Evolutionary conservation across 2,329 filamentous ascomycete genomes (phyloP), one percentile per base, ranked within the genome.

Genomic region (Fusarium miscanthi): DNA sequence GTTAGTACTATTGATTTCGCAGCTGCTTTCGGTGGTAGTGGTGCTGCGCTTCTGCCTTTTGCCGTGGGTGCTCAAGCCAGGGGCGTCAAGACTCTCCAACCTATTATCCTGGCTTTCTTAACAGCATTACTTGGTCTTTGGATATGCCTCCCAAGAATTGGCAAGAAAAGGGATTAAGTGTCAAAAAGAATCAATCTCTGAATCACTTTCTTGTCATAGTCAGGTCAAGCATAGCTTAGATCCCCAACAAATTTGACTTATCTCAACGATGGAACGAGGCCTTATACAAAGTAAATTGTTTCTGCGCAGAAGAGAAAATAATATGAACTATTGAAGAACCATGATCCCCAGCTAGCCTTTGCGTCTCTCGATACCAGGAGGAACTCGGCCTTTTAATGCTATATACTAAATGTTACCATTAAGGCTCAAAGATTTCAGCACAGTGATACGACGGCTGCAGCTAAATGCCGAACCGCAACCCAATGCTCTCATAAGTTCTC

Each of bases 1-100:
- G 92, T 95, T 37, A 88, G 87, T 27, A 88, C 91, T 0, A 93
- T 96, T 72, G 93, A 93, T 0, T 95, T 96, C 73, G 91, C 91
- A 3, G 89, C 92, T 2, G 92, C 93, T 0, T 90, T 95, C 79
- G 94, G 93, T 1, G 91, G 92, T 0, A 87, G 87, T 30, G 93
- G 94, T 2, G 92, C 91, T 1, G 91, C 92, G 0, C 78, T 90
- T n/a, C 73, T 93, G 82, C 85, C 92, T 64, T 84, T 93, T 84
- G 87, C 88, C 0, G 90, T 92, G 0, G 91, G 91, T 9, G 89
- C 92, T 4, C 84, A 88, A 73, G 82, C 81, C 2, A 85, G 83
- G 68, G 88, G 88, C 1, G 88, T 90, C 5, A 81, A 85, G 71
- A 87, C 87, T 8, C 76, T 91, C 41, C 88, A 90, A 71, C 88